These are phyloP conservation scores for Schizochytrium sp. DNA, from an alignment of 108 stramenopile genomes.

Conservation along the genomic window DNA sequence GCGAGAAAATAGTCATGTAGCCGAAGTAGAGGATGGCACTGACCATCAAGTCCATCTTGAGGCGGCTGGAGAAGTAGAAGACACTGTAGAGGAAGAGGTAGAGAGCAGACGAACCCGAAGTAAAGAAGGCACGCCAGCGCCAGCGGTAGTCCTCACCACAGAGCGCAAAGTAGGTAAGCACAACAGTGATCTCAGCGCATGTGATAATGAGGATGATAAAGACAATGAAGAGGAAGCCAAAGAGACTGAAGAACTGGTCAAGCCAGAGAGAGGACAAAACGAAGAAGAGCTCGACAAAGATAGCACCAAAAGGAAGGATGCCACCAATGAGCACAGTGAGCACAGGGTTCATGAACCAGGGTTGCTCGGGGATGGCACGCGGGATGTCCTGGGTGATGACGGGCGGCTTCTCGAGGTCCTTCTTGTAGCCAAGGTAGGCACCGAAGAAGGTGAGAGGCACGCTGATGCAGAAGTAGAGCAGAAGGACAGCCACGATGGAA, in stretches of 20 bases:
- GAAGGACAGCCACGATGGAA: slow-evolving; percentile 90
- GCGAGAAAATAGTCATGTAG: slow-evolving; percentile 94
- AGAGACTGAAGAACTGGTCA: slow-evolving; percentile 98
- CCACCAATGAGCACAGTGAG: slow-evolving; percentile 92
- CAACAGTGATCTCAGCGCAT: slow-evolving; percentile 94
- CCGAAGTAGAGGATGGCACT: slow-evolving; percentile 93
- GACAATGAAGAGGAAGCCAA: slow-evolving; percentile 95
- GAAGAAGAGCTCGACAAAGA: slow-evolving; percentile 97
- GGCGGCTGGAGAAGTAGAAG: slow-evolving; percentile 87
- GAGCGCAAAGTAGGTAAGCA: slow-evolving; percentile 98
- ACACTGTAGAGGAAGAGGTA: slow-evolving; percentile 95
- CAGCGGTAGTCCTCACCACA: slow-evolving; percentile 98
- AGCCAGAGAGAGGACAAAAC: slow-evolving; percentile 94
- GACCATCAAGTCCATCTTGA: slow-evolving; percentile 87
- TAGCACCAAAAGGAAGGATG: slow-evolving; percentile 95
- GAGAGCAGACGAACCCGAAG: slow-evolving; percentile 89
- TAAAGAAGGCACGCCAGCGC: slow-evolving; percentile 98
- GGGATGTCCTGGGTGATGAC: slow-evolving; percentile 87
- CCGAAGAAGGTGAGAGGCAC: slow-evolving; percentile 98
- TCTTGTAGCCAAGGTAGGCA: slow-evolving; percentile 98
- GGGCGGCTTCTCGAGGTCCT: slow-evolving; percentile 76
- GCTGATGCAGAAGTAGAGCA: slow-evolving; percentile 97
- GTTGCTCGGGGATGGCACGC: slow-evolving; percentile 86
- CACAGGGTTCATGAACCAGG: slow-evolving; percentile 89
- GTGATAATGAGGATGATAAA: slow-evolving; percentile 93